Evolutionary conservation across 1,284 basidiomycete species (phyloP).

Genomic region (Sporisorium sorghi): DNA sequence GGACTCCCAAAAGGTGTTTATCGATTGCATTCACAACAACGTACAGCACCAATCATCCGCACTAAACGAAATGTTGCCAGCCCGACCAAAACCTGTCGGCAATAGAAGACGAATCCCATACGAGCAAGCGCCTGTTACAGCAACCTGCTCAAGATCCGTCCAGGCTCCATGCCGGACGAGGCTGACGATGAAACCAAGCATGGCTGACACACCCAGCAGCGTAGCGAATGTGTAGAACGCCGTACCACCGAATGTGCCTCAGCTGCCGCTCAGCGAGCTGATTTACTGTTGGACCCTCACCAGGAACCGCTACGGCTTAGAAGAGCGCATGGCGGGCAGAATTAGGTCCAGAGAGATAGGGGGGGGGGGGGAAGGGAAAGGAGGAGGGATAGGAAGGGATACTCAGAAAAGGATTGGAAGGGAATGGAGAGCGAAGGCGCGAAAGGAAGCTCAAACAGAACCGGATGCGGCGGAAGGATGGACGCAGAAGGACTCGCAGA

Average conservation of each 20-base stretch:
- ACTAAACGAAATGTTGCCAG: constrained; percentile 32
- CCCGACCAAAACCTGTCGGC: constrained; percentile 33
- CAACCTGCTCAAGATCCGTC: constrained; percentile 24
- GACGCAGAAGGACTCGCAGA: neutral
- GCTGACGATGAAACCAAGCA: constrained; percentile 17
- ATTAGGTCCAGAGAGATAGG: constrained; percentile 38
- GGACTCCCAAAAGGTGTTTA: neutral
- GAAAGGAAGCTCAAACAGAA: neutral
- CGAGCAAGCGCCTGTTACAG: constrained; percentile 49
- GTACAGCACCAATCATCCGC: neutral
- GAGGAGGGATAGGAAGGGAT: neutral
- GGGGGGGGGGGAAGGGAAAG: neutral
- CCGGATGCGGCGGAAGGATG: neutral
- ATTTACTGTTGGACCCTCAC: constrained; percentile 53
- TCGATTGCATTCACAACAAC: neutral
- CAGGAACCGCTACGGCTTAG: constrained; percentile 58
- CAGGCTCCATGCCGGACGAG: constrained; percentile 17
- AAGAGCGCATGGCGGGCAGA: constrained; percentile 52
- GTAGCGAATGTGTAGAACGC: constrained; percentile 50
- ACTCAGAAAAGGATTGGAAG: neutral
- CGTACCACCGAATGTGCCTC: constrained; percentile 35
- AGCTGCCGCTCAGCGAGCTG: constrained; percentile 9
- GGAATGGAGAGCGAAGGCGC: neutral
- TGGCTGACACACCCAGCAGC: constrained; percentile 41
- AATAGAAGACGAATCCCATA: constrained; percentile 23